These are phyloP conservation scores for Elsinoe fawcettii DNA, from an alignment of 2,329 filamentous ascomycete species.

Conservation along the genomic window DNA sequence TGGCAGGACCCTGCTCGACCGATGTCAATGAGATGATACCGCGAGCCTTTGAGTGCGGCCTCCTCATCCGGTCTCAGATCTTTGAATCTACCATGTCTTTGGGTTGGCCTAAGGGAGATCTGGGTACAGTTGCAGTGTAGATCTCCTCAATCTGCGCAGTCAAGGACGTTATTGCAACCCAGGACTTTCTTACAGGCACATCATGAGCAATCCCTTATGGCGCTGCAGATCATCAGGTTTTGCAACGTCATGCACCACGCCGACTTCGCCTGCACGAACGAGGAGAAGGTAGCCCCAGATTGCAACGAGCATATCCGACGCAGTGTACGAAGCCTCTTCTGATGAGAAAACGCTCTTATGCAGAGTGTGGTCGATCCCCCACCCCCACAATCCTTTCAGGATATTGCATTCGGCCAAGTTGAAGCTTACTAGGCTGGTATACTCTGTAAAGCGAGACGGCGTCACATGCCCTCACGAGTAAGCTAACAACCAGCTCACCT, in stretches of 20 bases:
- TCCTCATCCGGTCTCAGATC: too few relatives aligned
- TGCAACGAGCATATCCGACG: background rate
- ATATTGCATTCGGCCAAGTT: background rate
- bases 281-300: background rate
- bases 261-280: background rate
- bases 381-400: background rate
- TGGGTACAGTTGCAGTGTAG: too few relatives aligned
- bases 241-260: background rate
- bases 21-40: too few relatives aligned
- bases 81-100: too few relatives aligned
- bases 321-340: background rate
- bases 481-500: background rate
- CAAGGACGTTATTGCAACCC: too few relatives aligned
- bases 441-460: background rate
- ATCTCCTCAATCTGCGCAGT: too few relatives aligned
- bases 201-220: background rate
- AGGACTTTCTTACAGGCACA: background rate
- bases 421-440: background rate
- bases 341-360: background rate
- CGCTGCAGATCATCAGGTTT: background rate
- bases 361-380: background rate
- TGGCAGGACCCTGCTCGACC: too few relatives aligned
- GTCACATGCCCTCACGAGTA: background rate
- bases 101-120: too few relatives aligned
- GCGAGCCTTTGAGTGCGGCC: too few relatives aligned